These are phyloP conservation scores for Caloboletus firmus DNA, from an alignment of 1,284 basidiomycete species.

Conservation along the genomic window DNA sequence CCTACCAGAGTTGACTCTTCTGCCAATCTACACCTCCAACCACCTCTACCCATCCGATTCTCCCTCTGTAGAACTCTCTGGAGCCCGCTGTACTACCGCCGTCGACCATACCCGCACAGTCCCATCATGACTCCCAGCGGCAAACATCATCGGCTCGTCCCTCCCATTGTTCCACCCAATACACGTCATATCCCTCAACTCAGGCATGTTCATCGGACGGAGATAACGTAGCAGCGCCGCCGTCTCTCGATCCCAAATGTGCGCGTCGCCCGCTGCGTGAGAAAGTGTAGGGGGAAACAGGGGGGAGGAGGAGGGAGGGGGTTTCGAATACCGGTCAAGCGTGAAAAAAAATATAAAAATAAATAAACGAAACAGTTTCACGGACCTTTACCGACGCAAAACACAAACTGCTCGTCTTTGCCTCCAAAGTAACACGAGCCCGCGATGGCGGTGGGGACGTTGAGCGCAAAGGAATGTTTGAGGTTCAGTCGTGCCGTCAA, in stretches of 20 bases:
- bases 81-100: neutral
- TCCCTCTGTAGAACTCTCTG: slow-evolving; percentile 21
- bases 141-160: slow-evolving; percentile 72
- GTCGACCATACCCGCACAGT: slow-evolving; percentile 68
- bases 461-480: slow-evolving; percentile 73
- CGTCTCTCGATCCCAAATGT: slow-evolving; percentile 80
- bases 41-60: slow-evolving; percentile 19
- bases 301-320: too few relatives aligned
- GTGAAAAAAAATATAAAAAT: neutral
- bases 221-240: slow-evolving; percentile 65
- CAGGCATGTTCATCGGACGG: slow-evolving; percentile 43
- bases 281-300: neutral
- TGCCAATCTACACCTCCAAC: neutral
- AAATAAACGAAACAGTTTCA: too few relatives aligned
- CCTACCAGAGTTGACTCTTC: neutral
- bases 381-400: slow-evolving; percentile 79
- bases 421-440: slow-evolving; percentile 81
- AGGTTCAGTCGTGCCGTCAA: slow-evolving; percentile 56
- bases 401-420: slow-evolving; percentile 69
- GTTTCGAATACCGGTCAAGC: too few relatives aligned
- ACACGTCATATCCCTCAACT: slow-evolving; percentile 66
- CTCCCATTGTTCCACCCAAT: slow-evolving; percentile 73
- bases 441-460: slow-evolving; percentile 66
- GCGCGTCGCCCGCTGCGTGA: slow-evolving; percentile 70
- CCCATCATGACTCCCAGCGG: slow-evolving; percentile 74